Base-by-base conservation (phyloP, 768 basidiomycete genomes). In the Amanita rubescens region DNA sequence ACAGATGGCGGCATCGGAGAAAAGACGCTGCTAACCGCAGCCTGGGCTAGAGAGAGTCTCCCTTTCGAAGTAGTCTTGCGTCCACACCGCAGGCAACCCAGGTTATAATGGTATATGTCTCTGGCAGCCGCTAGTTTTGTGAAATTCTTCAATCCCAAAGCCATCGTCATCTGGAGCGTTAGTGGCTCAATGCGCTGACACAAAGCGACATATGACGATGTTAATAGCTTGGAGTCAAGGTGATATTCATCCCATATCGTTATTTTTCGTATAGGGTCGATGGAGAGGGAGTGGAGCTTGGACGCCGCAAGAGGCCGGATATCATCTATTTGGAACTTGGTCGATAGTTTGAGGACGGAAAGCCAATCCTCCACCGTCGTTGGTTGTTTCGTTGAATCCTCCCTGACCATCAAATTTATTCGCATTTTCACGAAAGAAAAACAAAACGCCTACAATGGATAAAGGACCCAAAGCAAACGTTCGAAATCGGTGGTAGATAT, bases 381-480 rank as follows among this genome's bases (percentile, higher is more conserved):
- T 25, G 60, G 49, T 42, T 59, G 61, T 47, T 62, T 58, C 6
- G 59, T 42, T 14, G 58, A 37, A 43, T 60, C 51, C 54, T 56
- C 43, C 34, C 48, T 63, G 49, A 19, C 34, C 12, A 35, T 15
- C 20, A 41, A 27, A 12, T 20, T 55, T 34, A 49, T 10, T 49
- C 11, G 19, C 33, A 54, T 30, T 10, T 37, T 24, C n/a, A n/a
- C n/a, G n/a, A n/a, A n/a, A n/a, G n/a, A n/a, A 41, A 48, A 54
- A 41, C 32, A 34, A 37, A 41, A n/a, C 19, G 58, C 65, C 54
- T 59, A 82, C 81, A 71, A 67, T 19, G 80, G 78, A 54, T 77
- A 81, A 33, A 82, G 71, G 4, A 82, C 69, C 68, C 76, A 76
- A 2, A 82, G 70, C 48, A 82, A 72, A 2, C 76, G 72, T 30